Evolutionary conservation across 139 green algal species (phyloP), one percentile per base, ranked within the genome.

Genomic region (Tetradesmus lagerheimii): DNA sequence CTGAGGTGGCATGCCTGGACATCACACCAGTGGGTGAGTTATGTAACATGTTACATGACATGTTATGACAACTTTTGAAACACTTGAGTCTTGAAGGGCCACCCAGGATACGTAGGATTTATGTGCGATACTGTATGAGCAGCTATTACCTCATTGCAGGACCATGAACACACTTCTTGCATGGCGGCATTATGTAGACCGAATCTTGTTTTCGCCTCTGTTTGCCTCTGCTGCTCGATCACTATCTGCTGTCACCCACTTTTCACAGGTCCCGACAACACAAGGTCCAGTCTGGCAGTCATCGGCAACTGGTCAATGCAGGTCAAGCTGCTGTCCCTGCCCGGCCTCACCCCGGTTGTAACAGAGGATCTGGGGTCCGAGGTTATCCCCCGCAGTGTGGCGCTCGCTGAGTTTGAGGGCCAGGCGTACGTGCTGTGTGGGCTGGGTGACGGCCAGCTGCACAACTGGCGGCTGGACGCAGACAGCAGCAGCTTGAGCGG

Each of bases 1-100:
- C 90, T 16, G 97, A 99, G 89, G 94, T 99, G 14, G 94, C 97
- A 0, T 99, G 98, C 92, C 77, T 99, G 37, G 98, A 99, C 93
- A 89, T 98, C 74, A 97, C 92, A 4, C 96, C 96, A 0, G 77
- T 97, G 14, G 93, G 92, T 94, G 89, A 89, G 57, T 66, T 20
- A 27, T 29, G 75, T 71, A 11, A 71, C 23, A 23, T 71, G 57
- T 71, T 71, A 31, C 31, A 3, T 71, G 9, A 71, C 57, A 71
- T 37, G 37, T 74, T n/a, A 77, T 23, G 29, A 31, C n/a, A n/a
- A n/a, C n/a, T n/a, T n/a, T n/a, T n/a, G n/a, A n/a, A n/a, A n/a
- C n/a, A n/a, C n/a, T n/a, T n/a, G n/a, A n/a, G n/a, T n/a, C n/a
- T n/a, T n/a, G n/a, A n/a, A n/a, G n/a, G n/a, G n/a, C n/a, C n/a